A percentile compares a stretch with the other conserved stretches of the same genome.
phyloP scores from a whole-genome alignment of 106 monocot species.

The Dioscorea alata region DNA sequence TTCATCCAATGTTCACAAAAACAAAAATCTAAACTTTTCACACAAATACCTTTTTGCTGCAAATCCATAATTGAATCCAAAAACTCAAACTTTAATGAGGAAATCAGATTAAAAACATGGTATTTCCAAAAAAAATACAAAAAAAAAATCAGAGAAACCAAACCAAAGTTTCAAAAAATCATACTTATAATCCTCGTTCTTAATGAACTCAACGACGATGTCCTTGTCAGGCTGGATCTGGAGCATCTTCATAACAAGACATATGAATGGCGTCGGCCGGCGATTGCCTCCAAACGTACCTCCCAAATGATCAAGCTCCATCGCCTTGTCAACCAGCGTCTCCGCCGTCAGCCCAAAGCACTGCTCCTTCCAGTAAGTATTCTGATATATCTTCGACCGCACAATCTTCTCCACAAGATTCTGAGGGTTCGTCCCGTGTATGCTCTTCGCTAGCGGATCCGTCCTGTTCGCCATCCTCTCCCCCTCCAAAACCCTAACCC shows the following conservation, averaged over 20 bases:
- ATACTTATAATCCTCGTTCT: constrained; percentile 98
- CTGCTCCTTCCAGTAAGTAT: constrained; percentile 98
- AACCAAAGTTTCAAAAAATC: too few species aligned
- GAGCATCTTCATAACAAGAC: constrained; percentile 95
- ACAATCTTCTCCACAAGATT: constrained; percentile 97
- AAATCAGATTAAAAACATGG: too few species aligned
- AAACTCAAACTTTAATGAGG: too few species aligned
- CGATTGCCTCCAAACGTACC: constrained; percentile 84
- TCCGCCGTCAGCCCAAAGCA: constrained; percentile 97
- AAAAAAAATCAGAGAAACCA: too few species aligned
- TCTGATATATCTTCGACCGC: constrained; percentile 85
- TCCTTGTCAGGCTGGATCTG: constrained; percentile 99
- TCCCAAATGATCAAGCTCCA: constrained; percentile 95
- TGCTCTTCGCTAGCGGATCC: constrained; percentile 83
- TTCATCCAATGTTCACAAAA: too few species aligned
- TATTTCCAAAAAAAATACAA: too few species aligned
- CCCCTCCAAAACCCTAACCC: constrained; percentile 3
- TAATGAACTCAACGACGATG: constrained; percentile 97
- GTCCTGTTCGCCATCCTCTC: constrained; percentile 85
- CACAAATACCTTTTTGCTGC: too few species aligned
- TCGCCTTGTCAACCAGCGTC: constrained; percentile 98
- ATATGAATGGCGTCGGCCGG: constrained; percentile 88
- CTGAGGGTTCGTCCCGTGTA: constrained; percentile 96
- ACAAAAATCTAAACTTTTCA: too few species aligned
- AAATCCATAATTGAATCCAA: too few species aligned